phyloP scores from a whole-genome alignment of 2,329 filamentous ascomycete species.

The Colletotrichum camelliae region DNA sequence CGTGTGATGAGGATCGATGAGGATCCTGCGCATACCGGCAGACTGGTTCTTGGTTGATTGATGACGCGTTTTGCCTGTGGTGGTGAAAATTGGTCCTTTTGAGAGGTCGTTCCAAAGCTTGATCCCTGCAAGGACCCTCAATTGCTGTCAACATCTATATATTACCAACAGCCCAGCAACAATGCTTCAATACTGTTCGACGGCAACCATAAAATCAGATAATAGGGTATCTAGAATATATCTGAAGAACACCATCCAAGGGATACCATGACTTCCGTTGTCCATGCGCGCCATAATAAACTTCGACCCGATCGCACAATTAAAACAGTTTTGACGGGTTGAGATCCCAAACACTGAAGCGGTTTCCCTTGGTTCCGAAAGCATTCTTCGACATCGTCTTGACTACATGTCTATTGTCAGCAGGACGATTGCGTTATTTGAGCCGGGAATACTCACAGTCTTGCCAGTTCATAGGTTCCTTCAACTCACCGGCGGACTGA shows the following conservation, averaged over 20 bases:
- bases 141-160: background rate
- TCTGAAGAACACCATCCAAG: background rate
- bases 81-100: background rate
- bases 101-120: background rate
- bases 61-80: background rate
- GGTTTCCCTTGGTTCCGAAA: background rate
- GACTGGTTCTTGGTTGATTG: background rate
- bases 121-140: background rate
- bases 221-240: background rate
- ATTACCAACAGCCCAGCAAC: background rate
- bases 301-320: background rate
- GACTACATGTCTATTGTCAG: background rate
- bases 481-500: slow-evolving; percentile 26
- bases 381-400: background rate
- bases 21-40: background rate
- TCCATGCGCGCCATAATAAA: background rate
- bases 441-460: slow-evolving; percentile 20
- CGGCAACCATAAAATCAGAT: background rate
- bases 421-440: background rate
- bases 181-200: background rate
- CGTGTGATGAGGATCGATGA: background rate
- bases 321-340: background rate
- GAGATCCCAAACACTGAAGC: background rate
- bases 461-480: slow-evolving; percentile 28
- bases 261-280: accelerated